These are phyloP conservation scores for Casuarina equisetifolia DNA, from an alignment of 306 rosid species.

Conservation along the genomic window DNA sequence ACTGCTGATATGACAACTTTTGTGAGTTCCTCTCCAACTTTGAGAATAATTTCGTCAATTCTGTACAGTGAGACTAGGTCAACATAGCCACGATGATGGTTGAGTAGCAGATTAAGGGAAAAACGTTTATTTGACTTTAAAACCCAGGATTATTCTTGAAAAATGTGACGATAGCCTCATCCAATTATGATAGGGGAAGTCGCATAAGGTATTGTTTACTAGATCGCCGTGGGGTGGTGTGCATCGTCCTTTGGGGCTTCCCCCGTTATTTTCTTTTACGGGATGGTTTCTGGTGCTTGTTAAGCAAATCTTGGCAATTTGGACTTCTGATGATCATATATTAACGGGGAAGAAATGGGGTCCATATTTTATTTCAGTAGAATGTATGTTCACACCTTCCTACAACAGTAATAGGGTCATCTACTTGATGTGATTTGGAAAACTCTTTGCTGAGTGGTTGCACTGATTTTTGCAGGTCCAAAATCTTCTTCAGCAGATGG, in stretches of 20 bases:
- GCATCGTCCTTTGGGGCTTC: not conserved
- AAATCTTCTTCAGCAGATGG: slow-evolving; percentile 58
- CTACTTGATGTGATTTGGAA: not conserved
- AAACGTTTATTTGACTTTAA: not conserved
- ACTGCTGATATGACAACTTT: slow-evolving; percentile 54
- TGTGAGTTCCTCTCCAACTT: slow-evolving; percentile 29
- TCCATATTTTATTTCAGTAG: not conserved
- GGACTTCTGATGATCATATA: not conserved
- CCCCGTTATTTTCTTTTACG: not conserved
- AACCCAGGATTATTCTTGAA: not conserved
- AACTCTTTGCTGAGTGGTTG: slow-evolving; percentile 14
- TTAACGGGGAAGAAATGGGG: not conserved
- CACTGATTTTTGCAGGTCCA: slow-evolving; percentile 41
- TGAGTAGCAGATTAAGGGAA: not conserved
- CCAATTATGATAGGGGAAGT: not conserved
- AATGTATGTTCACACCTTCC: not conserved
- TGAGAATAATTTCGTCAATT: not conserved
- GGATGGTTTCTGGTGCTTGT: not conserved
- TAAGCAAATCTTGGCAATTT: not conserved
- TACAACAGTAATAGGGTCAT: not conserved
- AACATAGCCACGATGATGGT: not conserved
- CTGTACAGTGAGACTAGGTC: not conserved
- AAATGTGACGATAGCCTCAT: not conserved
- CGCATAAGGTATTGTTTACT: not conserved
- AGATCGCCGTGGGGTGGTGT: not conserved